Evolutionary conservation across 352 stramenopile genomes (phyloP), one percentile per base, ranked within the genome.

Genomic region (Globisporangium spiculum): DNA sequence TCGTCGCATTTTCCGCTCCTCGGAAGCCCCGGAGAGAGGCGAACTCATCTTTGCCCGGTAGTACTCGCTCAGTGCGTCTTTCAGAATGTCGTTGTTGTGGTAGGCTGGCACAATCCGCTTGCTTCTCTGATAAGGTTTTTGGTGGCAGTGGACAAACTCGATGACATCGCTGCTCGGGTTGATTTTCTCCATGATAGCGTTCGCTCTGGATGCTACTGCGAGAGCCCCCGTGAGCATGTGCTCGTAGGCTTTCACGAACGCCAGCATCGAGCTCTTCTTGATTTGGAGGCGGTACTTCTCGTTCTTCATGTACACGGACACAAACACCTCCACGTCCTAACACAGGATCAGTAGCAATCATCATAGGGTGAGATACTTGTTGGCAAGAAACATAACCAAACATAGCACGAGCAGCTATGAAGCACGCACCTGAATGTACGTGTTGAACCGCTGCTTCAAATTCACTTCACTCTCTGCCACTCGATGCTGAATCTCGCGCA

Each of bases 221-320:
- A 65, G 71, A 1, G 77, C 74, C 24, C 83, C 75, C 18, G 74
- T 61, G 1, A 93, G 41, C 69, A 84, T 82, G 53, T 93, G 84
- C 32, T 90, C 81, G 50, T 92, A 68, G 12, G 87, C 87, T 75
- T 91, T 91, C 0, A 77, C 75, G 5, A 95, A 71, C 4, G 82
- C 90, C 57, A 89, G 68, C 20, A 95, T 68, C 0, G 84, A 92
- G 61, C 88, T 92, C 53, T 95, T 95, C 44, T 84, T 73, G 60
- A 93, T 87, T 70, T 95, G 85, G 10, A 95, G 75, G 1, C 85
- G 83, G 54, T 91, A 92, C 61, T 93, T 93, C 62, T 95, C 87
- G 64, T 95, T 95, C 71, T 93, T 93, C 84, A 92, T 92, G 61
- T 81, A 92, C 5, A 78, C 76, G 3, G 85, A 93, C 27, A 93